Conservation (phyloP, 78 protist genomes). For the Protostelium mycophagum region DNA sequence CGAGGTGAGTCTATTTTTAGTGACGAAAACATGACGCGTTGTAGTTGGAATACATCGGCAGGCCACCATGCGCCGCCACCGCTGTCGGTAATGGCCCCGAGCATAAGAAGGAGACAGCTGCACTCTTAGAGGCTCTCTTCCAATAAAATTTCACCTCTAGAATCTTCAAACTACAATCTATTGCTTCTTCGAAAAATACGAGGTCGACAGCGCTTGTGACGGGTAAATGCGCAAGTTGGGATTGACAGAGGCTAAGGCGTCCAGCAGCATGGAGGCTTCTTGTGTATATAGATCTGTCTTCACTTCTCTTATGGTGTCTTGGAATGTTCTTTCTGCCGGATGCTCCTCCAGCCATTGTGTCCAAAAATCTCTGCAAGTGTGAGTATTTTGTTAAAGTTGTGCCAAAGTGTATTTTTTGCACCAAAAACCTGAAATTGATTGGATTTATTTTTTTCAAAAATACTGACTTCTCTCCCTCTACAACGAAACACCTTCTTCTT, state of each 20-base stretch:
- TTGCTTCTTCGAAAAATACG: no score
- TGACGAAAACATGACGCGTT: conserved; percentile 15
- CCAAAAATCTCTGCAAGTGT: background rate
- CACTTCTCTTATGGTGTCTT: background rate
- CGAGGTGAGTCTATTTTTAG: conserved; percentile 28
- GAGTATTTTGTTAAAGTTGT: no score
- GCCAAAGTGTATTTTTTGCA: background rate
- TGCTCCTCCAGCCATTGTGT: background rate
- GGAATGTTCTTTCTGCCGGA: background rate
- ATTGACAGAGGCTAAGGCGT: background rate
- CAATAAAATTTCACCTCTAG: no score
- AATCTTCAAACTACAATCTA: no score
- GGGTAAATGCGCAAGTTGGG: background rate
- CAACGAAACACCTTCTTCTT: background rate
- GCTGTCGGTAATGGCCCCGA: conserved; percentile 27
- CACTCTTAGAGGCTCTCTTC: conserved; percentile 23
- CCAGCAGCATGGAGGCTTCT: background rate
- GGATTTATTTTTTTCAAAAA: no score
- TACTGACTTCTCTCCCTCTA: no score
- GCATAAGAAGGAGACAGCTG: conserved; percentile 42
- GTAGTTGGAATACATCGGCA: conserved; percentile 37
- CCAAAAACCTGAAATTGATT: no score
- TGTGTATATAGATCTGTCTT: background rate
- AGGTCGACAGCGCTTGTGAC: conserved; percentile 8
- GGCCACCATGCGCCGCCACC: conserved; percentile 37